phyloP scores from a whole-genome alignment of 805 yeast genomes.

The Jamesozyma hellenica region DNA sequence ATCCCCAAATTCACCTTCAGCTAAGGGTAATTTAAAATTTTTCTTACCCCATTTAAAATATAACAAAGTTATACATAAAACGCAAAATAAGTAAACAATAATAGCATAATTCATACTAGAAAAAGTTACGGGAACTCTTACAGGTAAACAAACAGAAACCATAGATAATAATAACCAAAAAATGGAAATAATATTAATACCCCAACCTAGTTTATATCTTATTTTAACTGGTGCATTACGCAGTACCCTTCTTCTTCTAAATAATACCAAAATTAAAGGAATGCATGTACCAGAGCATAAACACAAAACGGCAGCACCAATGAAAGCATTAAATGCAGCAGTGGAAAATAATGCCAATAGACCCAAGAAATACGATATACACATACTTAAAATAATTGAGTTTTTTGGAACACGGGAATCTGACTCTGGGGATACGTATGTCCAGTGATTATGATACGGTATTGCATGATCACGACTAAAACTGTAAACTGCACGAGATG shows the following conservation, averaged over 20 bases:
- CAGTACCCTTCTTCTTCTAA: conserved; percentile 50
- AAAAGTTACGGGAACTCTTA: conserved; percentile 44
- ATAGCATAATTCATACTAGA: conserved; percentile 43
- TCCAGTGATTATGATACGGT: conserved; percentile 57
- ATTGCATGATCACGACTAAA: conserved; percentile 78
- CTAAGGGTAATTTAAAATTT: conserved; percentile 54
- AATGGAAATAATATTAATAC: conserved; percentile 48
- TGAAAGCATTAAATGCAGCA: conserved; percentile 73
- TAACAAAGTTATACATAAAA: conserved; percentile 38
- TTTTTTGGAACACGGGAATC: conserved; percentile 57
- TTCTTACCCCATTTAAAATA: conserved; percentile 53
- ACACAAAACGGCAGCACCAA: conserved; percentile 72
- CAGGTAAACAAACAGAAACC: conserved; percentile 60
- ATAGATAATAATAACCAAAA: conserved; percentile 51
- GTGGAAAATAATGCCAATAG: conserved; percentile 56
- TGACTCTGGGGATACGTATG: conserved; percentile 47
- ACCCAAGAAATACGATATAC: conserved; percentile 49
- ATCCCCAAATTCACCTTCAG: conserved; percentile 16
- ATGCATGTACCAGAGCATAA: conserved; percentile 67
- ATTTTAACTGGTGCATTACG: conserved; percentile 62
- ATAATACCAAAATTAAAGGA: conserved; percentile 55
- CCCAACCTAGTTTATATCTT: conserved; percentile 50
- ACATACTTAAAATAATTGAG: conserved; percentile 56
- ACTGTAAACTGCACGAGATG: conserved; percentile 72
- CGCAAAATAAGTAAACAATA: conserved; percentile 44